phyloP scores from a whole-genome alignment of 495 filamentous ascomycete genomes.

The Stereocaulon alpinum region DNA sequence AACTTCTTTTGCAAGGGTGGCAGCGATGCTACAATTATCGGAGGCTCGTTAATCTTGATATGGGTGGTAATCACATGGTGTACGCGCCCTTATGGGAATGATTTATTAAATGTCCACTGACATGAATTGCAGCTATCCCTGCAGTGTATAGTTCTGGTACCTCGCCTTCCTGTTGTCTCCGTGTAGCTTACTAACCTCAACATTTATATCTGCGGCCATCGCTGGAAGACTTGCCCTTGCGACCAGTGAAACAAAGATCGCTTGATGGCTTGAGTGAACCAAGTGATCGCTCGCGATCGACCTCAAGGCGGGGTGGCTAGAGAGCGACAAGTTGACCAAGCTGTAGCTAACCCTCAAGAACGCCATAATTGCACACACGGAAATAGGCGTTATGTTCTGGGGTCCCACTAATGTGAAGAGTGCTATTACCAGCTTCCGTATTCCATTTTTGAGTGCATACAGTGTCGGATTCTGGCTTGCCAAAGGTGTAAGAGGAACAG shows the following conservation, averaged over 20 bases:
- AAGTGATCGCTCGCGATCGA: conserved; percentile 27
- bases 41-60: conserved; percentile 32
- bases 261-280: conserved; percentile 26
- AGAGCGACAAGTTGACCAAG: conserved; percentile 9
- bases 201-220: conserved; percentile 39
- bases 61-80: conserved; percentile 40
- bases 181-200: not conserved
- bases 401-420: conserved; percentile 25
- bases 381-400: conserved; percentile 18
- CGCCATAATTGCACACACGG: conserved; percentile 24
- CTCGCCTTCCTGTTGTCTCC: not conserved
- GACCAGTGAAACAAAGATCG: conserved; percentile 30
- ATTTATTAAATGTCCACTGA: conserved; percentile 9
- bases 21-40: conserved; percentile 32
- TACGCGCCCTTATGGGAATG: conserved; percentile 17
- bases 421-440: conserved; percentile 19
- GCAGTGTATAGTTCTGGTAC: conserved; percentile 43
- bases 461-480: conserved; percentile 15
- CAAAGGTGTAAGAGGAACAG: too few species aligned
- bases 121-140: conserved; percentile 36
- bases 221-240: conserved; percentile 44
- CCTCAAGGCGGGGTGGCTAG: conserved; percentile 4
- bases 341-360: conserved; percentile 18
- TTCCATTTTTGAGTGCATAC: conserved; percentile 28
- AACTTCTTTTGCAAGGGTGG: too few species aligned